Evolutionary conservation across 73 alveolate species (phyloP), one percentile per base, ranked within the genome.

Genomic region (Paramecium sexaurelia): DNA sequence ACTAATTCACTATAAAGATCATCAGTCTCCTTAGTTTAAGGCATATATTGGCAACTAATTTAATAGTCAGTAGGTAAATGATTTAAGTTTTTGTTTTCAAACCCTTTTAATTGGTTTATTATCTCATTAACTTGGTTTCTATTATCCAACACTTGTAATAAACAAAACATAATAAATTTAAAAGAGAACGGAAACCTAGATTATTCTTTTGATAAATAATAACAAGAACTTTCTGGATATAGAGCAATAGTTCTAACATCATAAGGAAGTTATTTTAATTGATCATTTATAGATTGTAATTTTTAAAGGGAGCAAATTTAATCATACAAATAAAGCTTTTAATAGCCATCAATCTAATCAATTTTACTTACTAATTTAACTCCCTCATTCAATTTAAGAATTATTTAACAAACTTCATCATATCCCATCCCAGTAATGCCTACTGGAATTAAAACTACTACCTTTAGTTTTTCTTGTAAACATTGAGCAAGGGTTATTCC

Each of bases 1-100:
- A 61, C 83, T 29, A 61, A 26, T 19, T 61, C 83, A 61, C 83
- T 61, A 8, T 61, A 61, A 10, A 61, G 83, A 61, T 61, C 83
- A 61, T 61, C 47, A 13, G 39, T 61, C 13, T 61, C 83, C 8
- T 32, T 61, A 3, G 0, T 26, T 11, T 13, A 1, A 7, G 83
- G 83, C 83, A 61, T 61, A 26, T 61, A 61, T 1, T 32, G 7
- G 26, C 83, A 61, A 29, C 24, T 24, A 26, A 61, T 61, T 13
- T 26, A 13, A 11, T 13, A 29, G 26, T 61, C 83, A 10, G 27
- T 22, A 3, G 83, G 83, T 3, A 61, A 20, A 61, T 61, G 39
- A 29, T 6, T 29, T 3, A 61, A 24, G 11, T 61, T 29, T 11
- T 61, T 8, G 11, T 61, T 32, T 61, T 61, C 83, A 32, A 61